phyloP scores from a whole-genome alignment of 129 eudicot species.

The Mikania micrantha region DNA sequence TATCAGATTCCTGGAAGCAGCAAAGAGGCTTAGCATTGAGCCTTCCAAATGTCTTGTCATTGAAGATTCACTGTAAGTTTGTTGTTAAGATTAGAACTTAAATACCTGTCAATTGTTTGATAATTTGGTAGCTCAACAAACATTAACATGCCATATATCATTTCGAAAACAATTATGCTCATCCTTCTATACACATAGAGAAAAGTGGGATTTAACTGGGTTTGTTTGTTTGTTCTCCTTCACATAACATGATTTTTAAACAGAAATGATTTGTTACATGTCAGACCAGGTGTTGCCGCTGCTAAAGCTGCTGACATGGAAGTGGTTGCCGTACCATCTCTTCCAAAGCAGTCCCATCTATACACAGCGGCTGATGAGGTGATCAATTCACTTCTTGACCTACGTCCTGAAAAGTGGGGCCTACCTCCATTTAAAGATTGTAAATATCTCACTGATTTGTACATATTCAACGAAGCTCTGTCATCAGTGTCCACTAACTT shows the following conservation, averaged over 20 bases:
- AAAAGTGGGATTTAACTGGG: no score
- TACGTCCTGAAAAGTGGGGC: conserved; percentile 90
- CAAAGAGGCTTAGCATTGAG: conserved; percentile 54
- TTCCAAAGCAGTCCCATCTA: conserved; percentile 76
- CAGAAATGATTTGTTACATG: conserved; percentile 17
- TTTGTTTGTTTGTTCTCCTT: no score
- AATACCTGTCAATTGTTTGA: no score
- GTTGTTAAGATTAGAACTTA: no score
- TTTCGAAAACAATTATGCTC: no score
- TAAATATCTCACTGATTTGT: conserved; percentile 38
- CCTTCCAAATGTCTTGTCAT: conserved; percentile 36
- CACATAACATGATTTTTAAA: no score
- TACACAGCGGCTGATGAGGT: conserved; percentile 74
- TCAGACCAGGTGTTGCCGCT: conserved; percentile 81
- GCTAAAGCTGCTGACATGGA: conserved; percentile 97
- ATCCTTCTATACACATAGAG: no score
- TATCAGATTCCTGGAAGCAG: conserved; percentile 93
- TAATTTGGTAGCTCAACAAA: no score
- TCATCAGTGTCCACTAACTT: background rate
- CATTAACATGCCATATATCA: no score
- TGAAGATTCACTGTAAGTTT: conserved; percentile 9
- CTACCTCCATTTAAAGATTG: conserved; percentile 93
- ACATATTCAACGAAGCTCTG: background rate
- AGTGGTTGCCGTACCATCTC: conserved; percentile 90
- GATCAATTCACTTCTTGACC: conserved; percentile 82